Base-by-base conservation (phyloP, 805 yeast genomes). In the Wickerhamomyces bisporus region DNA sequence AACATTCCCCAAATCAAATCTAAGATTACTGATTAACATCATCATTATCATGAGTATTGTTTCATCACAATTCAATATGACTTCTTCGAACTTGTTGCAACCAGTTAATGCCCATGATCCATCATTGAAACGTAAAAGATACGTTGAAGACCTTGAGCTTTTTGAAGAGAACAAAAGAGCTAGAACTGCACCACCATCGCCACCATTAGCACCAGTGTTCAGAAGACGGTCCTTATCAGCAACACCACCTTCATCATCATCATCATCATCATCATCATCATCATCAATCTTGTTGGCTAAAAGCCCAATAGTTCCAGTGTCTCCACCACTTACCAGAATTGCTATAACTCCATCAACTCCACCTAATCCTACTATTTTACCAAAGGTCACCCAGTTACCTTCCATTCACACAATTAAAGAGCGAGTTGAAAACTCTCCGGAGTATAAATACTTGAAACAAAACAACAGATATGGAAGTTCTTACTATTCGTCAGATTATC, bases 161-260 rank as follows among this genome's bases (percentile, higher is more conserved):
- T 30, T 43, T 15, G 42, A 35, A 9, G 39, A 39, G 12, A 33
- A 35, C 35, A 69, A 70, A 48, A 55, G 70, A 35, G 59, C 71
- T n/a, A 58, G 65, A 49, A 68, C 73, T 9, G 73, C 73, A 4
- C 73, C 74, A 25, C 70, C 73, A 11, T 65, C 70, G 14, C 65
- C 66, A 10, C 68, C 65, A n/a, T 50, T 51, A 19, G 41, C 35
- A 24, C 5, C 41, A 9, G 21, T 30, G 13, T 36, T 29, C 32
- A 46, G 49, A 42, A 40, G 52, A 36, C 47, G 50, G 43, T 50
- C 58, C 3, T 39, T 47, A n/a, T 50, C 55, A 6, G 52, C 55
- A 33, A 38, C 46, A 8, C 49, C 53, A 9, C 41, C 44, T 30
- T 36, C 34, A n/a, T n/a, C n/a, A n/a, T n/a, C n/a, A n/a, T n/a